phyloP scores from a whole-genome alignment of 345 rosid species.

The Excoecaria cochinchinensis region DNA sequence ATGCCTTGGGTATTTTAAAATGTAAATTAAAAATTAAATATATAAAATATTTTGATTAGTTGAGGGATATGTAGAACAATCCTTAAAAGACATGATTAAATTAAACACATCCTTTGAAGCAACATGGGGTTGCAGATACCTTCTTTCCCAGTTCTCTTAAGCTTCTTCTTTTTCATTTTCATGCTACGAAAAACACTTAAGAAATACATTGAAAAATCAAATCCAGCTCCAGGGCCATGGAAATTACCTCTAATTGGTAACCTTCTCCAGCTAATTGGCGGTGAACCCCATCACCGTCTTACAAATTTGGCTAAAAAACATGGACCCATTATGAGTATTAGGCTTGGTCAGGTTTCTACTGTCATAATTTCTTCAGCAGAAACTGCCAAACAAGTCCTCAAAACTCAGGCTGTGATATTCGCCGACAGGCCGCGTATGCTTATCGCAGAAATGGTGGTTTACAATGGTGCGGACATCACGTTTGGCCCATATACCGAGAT shows the following conservation, averaged over 20 bases:
- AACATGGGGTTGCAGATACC: too few relatives aligned
- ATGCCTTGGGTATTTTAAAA: too few relatives aligned
- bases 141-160: too few relatives aligned
- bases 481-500: slow-evolving; percentile 9
- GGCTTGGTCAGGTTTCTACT: slow-evolving; percentile 4
- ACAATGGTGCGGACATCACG: background rate
- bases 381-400: slow-evolving; percentile 14
- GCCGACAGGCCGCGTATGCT: slow-evolving; percentile 1
- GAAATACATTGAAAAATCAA: background rate
- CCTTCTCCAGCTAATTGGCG: background rate
- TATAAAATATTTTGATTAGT: too few relatives aligned
- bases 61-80: too few relatives aligned
- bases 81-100: too few relatives aligned
- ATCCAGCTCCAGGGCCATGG: background rate
- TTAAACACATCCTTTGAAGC: too few relatives aligned
- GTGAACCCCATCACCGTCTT: slow-evolving; percentile 8
- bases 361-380: slow-evolving; percentile 17
- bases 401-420: slow-evolving; percentile 16
- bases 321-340: slow-evolving; percentile 18
- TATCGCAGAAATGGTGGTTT: background rate
- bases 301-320: slow-evolving; percentile 10
- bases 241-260: slow-evolving; percentile 11
- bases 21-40: too few relatives aligned
- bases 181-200: too few relatives aligned
- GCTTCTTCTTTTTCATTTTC: too few relatives aligned